Evolutionary conservation across 257 asterid genomes (phyloP).

Genomic region (Scutellaria galericulata): DNA sequence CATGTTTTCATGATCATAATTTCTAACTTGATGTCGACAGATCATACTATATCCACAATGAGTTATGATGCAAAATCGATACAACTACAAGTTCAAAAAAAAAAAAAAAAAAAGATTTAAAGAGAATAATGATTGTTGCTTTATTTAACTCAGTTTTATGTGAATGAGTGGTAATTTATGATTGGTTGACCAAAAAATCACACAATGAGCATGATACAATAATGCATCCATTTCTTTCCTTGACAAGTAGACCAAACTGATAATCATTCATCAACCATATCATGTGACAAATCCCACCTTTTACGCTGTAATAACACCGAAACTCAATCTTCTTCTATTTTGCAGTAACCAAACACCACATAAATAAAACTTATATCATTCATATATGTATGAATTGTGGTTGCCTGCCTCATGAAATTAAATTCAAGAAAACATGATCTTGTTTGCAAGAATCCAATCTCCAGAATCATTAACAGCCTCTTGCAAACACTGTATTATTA

Average conservation of each 20-base stretch:
- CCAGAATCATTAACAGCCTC: not conserved
- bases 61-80: too few relatives aligned
- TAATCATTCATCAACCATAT: slow-evolving; percentile 49
- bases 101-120: not conserved
- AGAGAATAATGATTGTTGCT: slow-evolving; percentile 2
- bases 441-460: slow-evolving; percentile 11
- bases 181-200: slow-evolving; percentile 29
- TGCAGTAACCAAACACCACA: not conserved
- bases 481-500: slow-evolving; percentile 23
- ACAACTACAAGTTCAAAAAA: too few relatives aligned
- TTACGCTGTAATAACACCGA: slow-evolving; percentile 30
- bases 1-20: too few relatives aligned
- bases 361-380: not conserved
- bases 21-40: too few relatives aligned
- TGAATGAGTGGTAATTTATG: slow-evolving; percentile 14
- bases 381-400: too few relatives aligned
- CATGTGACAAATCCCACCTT: slow-evolving; percentile 52
- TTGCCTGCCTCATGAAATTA: too few relatives aligned
- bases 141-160: not conserved
- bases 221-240: slow-evolving; percentile 41
- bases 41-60: too few relatives aligned
- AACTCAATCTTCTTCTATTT: not conserved
- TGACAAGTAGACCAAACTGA: slow-evolving; percentile 41
- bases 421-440: not conserved
- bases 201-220: slow-evolving; percentile 36